Conservation (phyloP, 768 basidiomycete genomes). For the Gloeophyllum trabeum region DNA sequence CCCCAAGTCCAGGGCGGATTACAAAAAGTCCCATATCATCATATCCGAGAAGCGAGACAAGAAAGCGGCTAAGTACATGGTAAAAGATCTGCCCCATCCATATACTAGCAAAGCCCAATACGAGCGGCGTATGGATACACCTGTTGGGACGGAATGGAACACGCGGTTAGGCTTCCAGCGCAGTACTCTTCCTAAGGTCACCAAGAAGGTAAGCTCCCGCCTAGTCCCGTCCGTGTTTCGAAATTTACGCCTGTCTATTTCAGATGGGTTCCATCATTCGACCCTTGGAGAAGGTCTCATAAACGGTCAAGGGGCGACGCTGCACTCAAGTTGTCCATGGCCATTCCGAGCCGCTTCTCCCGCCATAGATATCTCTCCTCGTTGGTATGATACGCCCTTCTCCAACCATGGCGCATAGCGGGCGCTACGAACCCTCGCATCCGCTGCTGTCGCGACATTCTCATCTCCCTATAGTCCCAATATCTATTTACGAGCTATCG, state of each 20-base stretch:
- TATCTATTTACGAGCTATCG: conserved; percentile 1
- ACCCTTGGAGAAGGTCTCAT: conserved; percentile 43
- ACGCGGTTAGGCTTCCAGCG: conserved; percentile 77
- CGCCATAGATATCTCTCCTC: too few relatives aligned
- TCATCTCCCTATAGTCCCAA: neutral
- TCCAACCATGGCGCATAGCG: too few relatives aligned
- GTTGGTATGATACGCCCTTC: too few relatives aligned
- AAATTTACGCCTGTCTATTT: neutral
- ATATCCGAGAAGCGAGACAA: conserved; percentile 94
- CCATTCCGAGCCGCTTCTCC: too few relatives aligned
- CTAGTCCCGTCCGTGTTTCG: neutral
- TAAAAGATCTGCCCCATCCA: conserved; percentile 89
- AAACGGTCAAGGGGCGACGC: too few relatives aligned
- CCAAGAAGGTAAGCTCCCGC: conserved; percentile 59
- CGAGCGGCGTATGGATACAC: conserved; percentile 71
- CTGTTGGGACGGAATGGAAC: conserved; percentile 90
- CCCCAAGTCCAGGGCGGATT: conserved; percentile 72
- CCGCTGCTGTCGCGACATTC: too few relatives aligned
- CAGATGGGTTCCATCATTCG: conserved; percentile 66
- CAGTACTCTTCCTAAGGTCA: conserved; percentile 74
- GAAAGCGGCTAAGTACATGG: conserved; percentile 81
- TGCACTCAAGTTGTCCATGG: too few relatives aligned
- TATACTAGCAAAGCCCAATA: conserved; percentile 92
- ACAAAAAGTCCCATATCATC: conserved; percentile 79
- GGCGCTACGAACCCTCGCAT: too few relatives aligned